phyloP scores from a whole-genome alignment of 495 filamentous ascomycete genomes.

The Penicillium ochrochloron region DNA sequence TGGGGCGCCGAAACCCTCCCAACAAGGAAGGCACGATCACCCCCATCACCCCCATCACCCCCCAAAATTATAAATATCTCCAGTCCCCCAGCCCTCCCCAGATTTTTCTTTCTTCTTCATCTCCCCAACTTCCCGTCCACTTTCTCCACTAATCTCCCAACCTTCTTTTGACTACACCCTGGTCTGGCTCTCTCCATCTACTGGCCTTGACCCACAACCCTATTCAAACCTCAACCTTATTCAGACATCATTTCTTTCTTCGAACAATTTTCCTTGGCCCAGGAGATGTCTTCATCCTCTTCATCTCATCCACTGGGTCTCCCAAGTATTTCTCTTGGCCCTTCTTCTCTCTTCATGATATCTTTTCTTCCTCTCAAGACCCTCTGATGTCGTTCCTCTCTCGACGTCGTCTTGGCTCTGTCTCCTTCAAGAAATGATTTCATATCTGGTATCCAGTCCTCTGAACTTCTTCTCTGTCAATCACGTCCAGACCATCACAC shows the following conservation, averaged over 20 bases:
- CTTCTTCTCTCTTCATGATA: neutral
- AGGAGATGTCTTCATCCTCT: neutral
- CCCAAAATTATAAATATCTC: neutral
- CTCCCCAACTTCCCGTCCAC: neutral
- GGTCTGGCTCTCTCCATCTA: neutral
- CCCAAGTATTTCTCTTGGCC: neutral
- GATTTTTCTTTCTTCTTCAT: neutral
- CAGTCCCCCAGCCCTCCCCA: neutral
- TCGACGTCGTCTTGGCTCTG: neutral
- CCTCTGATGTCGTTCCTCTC: neutral
- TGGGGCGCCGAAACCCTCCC: neutral
- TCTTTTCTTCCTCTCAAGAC: neutral
- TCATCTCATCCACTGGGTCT: neutral
- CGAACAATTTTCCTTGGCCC: neutral
- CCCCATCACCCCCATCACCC: neutral
- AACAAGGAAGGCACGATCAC: neutral
- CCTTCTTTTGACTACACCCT: neutral
- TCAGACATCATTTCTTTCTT: constrained; percentile 3
- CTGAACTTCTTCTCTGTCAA: neutral
- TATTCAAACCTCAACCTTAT: neutral
- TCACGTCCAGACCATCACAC: neutral
- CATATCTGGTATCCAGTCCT: neutral
- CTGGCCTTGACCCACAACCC: neutral
- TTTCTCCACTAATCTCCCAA: neutral
- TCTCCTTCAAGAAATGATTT: neutral